Percentiles rank a stretch among this genome's conserved stretches.
Evolutionary conservation across 192 early-diverging fungal species (phyloP).

Genomic region (Gryganskiella cystojenkinii): DNA sequence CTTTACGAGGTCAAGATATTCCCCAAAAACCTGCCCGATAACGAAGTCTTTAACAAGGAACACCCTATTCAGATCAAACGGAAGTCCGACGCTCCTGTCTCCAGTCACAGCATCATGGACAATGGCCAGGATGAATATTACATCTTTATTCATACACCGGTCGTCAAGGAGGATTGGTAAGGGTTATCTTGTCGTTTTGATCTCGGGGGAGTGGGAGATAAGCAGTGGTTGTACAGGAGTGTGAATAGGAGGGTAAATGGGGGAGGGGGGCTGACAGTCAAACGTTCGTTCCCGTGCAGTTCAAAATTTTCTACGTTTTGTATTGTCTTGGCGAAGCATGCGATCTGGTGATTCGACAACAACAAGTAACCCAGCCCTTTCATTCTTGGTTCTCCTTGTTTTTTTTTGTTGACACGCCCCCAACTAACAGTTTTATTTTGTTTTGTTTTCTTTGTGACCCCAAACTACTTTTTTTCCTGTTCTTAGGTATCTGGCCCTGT

Average conservation of each 20-base stretch:
- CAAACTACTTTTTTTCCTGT: no score
- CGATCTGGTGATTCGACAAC: not conserved
- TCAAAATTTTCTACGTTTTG: not conserved
- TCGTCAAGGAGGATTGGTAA: slow-evolving; percentile 95
- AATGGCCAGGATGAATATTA: slow-evolving; percentile 59
- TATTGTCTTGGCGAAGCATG: not conserved
- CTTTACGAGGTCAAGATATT: slow-evolving; percentile 72
- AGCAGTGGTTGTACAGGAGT: no score
- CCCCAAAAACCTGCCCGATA: slow-evolving; percentile 62
- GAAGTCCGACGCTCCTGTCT: slow-evolving; percentile 23
- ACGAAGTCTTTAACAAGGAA: slow-evolving; percentile 69
- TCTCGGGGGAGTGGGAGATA: not conserved
- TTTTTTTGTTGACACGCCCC: no score
- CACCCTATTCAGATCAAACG: slow-evolving; percentile 62
- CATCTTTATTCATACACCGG: slow-evolving; percentile 68
- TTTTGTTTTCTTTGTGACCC: no score
- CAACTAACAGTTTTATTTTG: no score
- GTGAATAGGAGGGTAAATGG: no score
- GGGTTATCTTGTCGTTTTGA: slow-evolving; percentile 10
- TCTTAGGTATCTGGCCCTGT: slow-evolving; percentile 39
- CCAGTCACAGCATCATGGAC: slow-evolving; percentile 16
- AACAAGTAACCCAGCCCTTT: no score
- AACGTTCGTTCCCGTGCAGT: no score
- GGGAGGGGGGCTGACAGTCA: no score
- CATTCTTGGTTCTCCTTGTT: no score